phyloP scores from a whole-genome alignment of 805 yeast species.

The Spathaspora girioi region DNA sequence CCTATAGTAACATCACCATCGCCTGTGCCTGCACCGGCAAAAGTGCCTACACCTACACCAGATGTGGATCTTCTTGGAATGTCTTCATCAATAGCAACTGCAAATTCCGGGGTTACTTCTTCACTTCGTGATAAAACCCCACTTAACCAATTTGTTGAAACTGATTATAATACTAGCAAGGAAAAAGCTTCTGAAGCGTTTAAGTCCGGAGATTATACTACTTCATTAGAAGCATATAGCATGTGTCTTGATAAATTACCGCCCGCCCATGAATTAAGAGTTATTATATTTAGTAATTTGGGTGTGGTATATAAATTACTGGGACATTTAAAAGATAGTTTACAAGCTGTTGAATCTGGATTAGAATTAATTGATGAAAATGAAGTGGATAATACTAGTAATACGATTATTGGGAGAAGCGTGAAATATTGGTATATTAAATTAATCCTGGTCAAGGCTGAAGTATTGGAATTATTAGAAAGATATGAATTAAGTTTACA shows the following conservation, averaged over 20 bases:
- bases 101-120: background rate
- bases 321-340: constrained; percentile 22
- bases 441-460: constrained; percentile 69
- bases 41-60: constrained; percentile 4
- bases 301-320: constrained; percentile 30
- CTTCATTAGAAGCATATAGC: constrained; percentile 60
- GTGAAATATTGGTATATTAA: constrained; percentile 74
- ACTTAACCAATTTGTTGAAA: constrained; percentile 36
- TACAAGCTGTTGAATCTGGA: constrained; percentile 45
- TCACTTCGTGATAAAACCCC: constrained; percentile 12
- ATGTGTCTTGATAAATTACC: constrained; percentile 54
- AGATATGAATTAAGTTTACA: constrained; percentile 59
- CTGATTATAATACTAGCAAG: constrained; percentile 46
- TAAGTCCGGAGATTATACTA: constrained; percentile 76
- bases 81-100: constrained; percentile 4
- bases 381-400: constrained; percentile 20
- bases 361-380: constrained; percentile 30
- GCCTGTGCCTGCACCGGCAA: constrained; percentile 6
- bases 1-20: background rate
- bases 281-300: constrained; percentile 73
- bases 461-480: constrained; percentile 79
- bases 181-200: constrained; percentile 60
- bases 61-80: constrained; percentile 29
- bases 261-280: constrained; percentile 54
- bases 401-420: constrained; percentile 44